Evolutionary conservation across 2,329 filamentous ascomycete genomes (phyloP), one percentile per base, ranked within the genome.

Genomic region (Fusarium zealandicum): DNA sequence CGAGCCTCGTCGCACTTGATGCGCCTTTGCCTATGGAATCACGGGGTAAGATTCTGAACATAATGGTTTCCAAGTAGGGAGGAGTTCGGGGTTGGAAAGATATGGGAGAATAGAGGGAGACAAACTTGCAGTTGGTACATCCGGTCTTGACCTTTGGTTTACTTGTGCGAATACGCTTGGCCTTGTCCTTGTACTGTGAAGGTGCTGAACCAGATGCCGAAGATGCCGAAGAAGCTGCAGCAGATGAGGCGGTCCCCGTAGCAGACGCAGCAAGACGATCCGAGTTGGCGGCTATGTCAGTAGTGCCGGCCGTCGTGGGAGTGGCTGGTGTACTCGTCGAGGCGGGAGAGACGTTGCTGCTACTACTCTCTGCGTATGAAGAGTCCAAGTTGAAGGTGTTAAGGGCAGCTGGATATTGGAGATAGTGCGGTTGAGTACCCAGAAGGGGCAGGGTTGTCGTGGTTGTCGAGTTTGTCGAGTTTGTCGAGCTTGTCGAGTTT

Each of bases 41-140:
- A 37, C 57, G 13, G 46, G 45, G 37, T 59, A 47, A 71, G 61
- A 56, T 63, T 64, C 43, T 63, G 42, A 18, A 40, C 47, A 51
- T 22, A 18, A 32, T 27, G 10, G 35, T 39, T 13, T 59, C 55
- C 55, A 52, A 54, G 17, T 22, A 47, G 42, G 18, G 40, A 33
- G 30, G 20, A 45, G 48, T 12, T 47, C n/a, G 35, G 41, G 22
- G 20, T 39, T 22, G 14, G 38, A 55, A 25, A 25, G 30, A 22
- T 37, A 20, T 5, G n/a, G 2, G 22, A 22, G 16, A 37, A 25
- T 22, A 33, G 43, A 20, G 49, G 30, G 40, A 30, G 48, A 78
- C 85, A 70, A 77, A 88, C 85, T 88, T 88, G 85, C 85, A 89
- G 70, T 84, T 86, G 64, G 78, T 79, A 71, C 86, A 88, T 33